Evolutionary conservation across 108 stramenopile species (phyloP), one percentile per base, ranked within the genome.

Genomic region (Stephanodiscus triporus): DNA sequence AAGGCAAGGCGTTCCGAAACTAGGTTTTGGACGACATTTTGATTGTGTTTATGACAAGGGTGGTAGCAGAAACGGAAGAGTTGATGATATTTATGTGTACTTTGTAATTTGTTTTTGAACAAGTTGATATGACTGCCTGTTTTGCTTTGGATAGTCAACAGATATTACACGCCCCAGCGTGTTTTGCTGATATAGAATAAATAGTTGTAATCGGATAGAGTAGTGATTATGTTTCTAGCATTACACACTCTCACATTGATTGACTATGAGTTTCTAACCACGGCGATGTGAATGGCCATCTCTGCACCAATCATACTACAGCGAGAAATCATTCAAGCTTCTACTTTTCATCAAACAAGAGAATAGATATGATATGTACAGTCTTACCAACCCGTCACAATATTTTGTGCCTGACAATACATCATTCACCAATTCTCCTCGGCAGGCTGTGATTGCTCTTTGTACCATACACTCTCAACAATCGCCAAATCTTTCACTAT

Each of bases 401-500:
- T n/a, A n/a, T n/a, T n/a, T n/a, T n/a, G n/a, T n/a, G n/a, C n/a
- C n/a, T n/a, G n/a, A n/a, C n/a, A n/a, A n/a, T n/a, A n/a, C n/a
- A n/a, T n/a, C n/a, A n/a, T n/a, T n/a, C n/a, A n/a, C n/a, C n/a
- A n/a, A n/a, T n/a, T n/a, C n/a, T n/a, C n/a, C n/a, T n/a, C n/a
- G n/a, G 32, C 32, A 34, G 32, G 5, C 32, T 34, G 32, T 34
- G 32, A 34, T 34, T 34, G 32, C 32, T 34, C 43, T 45, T 45
- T 16, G 16, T 45, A 45, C 43, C 43, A 45, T 45, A 14, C 43
- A 17, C 14, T 17, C 3, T 45, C 43, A 45, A 45, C 2, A 11
- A 3, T 59, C 27, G 19, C 1, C 61, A 3, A 38, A 70, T 70
- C 69, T 57, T 42, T 71, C 70, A 36, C 37, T 62, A 58, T 30